Percentiles rank a stretch among this genome's conserved stretches.
Evolutionary conservation across 352 stramenopile species (phyloP).

Genomic region (Phytophthora europaea): DNA sequence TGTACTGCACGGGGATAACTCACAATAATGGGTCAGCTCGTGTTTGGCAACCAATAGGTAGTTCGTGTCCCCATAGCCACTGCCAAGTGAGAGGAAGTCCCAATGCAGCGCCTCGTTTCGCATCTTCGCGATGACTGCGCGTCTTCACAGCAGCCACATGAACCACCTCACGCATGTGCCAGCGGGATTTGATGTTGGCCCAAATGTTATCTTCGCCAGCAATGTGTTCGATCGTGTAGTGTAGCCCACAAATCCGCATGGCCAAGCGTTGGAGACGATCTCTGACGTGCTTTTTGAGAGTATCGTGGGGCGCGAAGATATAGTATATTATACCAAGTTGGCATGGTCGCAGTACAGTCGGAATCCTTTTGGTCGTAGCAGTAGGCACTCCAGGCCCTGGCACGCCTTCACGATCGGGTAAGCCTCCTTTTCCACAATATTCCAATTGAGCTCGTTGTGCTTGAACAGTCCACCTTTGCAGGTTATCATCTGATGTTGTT

Average conservation of each 20-base stretch:
- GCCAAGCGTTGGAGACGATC: conserved; percentile 27
- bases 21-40: background rate
- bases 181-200: conserved; percentile 16
- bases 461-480: background rate
- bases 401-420: background rate
- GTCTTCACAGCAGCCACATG: conserved; percentile 14
- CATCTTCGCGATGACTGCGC: background rate
- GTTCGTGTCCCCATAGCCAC: background rate
- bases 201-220: conserved; percentile 12
- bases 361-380: conserved; percentile 3
- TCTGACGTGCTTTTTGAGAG: conserved; percentile 5
- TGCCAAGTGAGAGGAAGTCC: conserved; percentile 20
- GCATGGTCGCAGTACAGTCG: conserved; percentile 7
- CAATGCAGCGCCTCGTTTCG: conserved; percentile 26
- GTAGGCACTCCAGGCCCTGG: background rate
- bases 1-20: background rate
- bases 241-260: conserved; percentile 2
- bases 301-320: background rate
- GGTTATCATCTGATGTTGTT: background rate
- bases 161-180: conserved; percentile 2
- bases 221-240: conserved; percentile 36
- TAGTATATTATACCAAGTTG: conserved; percentile 2
- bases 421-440: background rate
- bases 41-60: background rate
- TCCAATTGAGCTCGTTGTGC: background rate